Percentiles rank a stretch among this genome's conserved stretches.
Conservation (phyloP, 345 rosid species). For the Rhodamnia rubescens region DNA sequence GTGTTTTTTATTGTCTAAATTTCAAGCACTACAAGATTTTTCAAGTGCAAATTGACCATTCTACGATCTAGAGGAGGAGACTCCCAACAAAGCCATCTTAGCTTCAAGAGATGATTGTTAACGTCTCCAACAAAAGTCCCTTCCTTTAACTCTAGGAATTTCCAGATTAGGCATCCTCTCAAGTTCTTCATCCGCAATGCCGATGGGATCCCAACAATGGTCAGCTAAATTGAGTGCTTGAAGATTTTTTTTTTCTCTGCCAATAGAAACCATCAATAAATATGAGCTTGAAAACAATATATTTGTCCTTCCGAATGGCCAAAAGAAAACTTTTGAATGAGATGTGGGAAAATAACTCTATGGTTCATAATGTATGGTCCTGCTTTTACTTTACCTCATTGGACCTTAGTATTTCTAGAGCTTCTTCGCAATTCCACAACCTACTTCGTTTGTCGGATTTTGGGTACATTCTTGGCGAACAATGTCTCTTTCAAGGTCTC, state of each 20-base stretch:
- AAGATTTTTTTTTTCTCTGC: accelerated
- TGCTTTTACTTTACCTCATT: not conserved
- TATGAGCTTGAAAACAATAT: not conserved
- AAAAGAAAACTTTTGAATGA: too few relatives aligned
- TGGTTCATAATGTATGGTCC: not conserved
- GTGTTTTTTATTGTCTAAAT: accelerated
- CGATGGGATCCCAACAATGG: not conserved
- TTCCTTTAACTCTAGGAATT: accelerated
- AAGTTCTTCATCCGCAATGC: not conserved
- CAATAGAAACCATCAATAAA: not conserved
- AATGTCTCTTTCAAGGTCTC: not conserved
- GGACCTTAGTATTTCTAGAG: not conserved
- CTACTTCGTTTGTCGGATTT: not conserved
- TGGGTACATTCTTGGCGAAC: not conserved
- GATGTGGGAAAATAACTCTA: too few relatives aligned
- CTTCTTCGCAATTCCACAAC: not conserved
- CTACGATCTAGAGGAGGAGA: too few relatives aligned
- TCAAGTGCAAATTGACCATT: too few relatives aligned
- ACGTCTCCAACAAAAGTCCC: not conserved
- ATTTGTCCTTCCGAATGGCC: not conserved
- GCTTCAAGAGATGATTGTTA: too few relatives aligned
- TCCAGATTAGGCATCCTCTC: not conserved
- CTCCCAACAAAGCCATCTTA: too few relatives aligned
- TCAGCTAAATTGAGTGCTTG: not conserved
- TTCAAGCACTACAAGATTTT: accelerated